Conservation (phyloP, 2,329 filamentous ascomycete genomes). For the Pseudonectria buxi region DNA sequence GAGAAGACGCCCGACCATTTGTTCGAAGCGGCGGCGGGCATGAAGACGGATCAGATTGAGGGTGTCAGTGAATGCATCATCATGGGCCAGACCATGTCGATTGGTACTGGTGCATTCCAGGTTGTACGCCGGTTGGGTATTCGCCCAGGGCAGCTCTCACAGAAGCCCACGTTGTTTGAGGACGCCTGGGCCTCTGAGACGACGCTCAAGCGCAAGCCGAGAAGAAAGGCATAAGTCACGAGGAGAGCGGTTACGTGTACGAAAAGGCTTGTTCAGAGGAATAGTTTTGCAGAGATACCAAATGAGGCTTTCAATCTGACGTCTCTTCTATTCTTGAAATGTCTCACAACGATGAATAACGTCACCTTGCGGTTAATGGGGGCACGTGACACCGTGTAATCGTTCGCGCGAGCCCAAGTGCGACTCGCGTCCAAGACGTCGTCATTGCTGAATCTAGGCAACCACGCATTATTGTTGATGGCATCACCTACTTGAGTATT, state of each 20-base stretch:
- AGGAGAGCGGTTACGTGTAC: neutral
- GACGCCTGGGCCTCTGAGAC: conserved; percentile 47
- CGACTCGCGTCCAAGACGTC: too few relatives aligned
- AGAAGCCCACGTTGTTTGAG: conserved; percentile 63
- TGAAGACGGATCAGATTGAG: conserved; percentile 88
- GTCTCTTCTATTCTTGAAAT: too few relatives aligned
- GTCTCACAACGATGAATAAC: too few relatives aligned
- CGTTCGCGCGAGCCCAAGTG: too few relatives aligned
- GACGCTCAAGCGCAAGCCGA: conserved; percentile 13
- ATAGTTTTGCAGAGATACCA: neutral
- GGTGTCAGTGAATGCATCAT: conserved; percentile 97
- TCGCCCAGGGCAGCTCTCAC: conserved; percentile 48
- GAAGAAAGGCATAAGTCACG: conserved; percentile 10
- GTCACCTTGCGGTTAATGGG: too few relatives aligned
- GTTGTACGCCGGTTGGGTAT: conserved; percentile 74
- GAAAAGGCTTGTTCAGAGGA: neutral
- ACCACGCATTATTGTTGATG: too few relatives aligned
- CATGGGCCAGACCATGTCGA: conserved; percentile 88
- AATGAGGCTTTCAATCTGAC: too few relatives aligned
- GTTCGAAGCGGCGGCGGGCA: conserved; percentile 86
- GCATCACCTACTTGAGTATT: neutral
- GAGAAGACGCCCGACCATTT: conserved; percentile 98
- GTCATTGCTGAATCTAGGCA: too few relatives aligned
- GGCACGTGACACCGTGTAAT: too few relatives aligned
- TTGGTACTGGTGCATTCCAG: conserved; percentile 89